Conservation (phyloP, 352 stramenopile species). For the Globisporangium nodosum region DNA sequence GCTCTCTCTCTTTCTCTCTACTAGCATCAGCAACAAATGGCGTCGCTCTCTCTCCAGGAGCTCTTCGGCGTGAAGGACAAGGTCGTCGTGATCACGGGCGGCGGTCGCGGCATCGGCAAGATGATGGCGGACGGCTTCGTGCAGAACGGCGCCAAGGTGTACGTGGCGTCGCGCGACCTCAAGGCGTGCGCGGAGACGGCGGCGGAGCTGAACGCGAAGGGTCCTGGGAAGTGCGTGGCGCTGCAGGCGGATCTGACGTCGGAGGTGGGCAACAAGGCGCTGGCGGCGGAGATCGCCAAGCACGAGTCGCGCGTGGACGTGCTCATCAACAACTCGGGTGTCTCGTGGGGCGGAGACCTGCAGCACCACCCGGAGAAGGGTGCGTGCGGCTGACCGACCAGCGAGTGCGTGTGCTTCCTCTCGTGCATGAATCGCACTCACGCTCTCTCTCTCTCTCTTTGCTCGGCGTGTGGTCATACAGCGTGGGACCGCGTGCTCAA, state of each 20-base stretch:
- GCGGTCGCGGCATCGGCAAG: no score
- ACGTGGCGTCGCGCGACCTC: no score
- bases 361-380: slow-evolving; percentile 28
- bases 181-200: no score
- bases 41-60: no score
- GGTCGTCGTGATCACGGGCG: no score
- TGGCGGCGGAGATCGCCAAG: slow-evolving; percentile 78
- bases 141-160: slow-evolving; percentile 49
- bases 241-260: slow-evolving; percentile 71
- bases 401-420: no score
- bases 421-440: background rate
- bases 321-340: slow-evolving; percentile 94
- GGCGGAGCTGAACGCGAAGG: slow-evolving; percentile 35
- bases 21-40: no score
- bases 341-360: slow-evolving; percentile 43
- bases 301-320: slow-evolving; percentile 81
- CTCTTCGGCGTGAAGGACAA: no score
- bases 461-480: slow-evolving; percentile 12
- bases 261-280: slow-evolving; percentile 69
- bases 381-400: slow-evolving; percentile 1
- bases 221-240: slow-evolving; percentile 58
- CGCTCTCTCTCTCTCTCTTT: background rate
- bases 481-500: slow-evolving; percentile 91
- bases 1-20: no score
- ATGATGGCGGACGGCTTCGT: slow-evolving; percentile 86